Evolutionary conservation across 75 land plant species (phyloP).

Genomic region (Ceratopteris richardii): DNA sequence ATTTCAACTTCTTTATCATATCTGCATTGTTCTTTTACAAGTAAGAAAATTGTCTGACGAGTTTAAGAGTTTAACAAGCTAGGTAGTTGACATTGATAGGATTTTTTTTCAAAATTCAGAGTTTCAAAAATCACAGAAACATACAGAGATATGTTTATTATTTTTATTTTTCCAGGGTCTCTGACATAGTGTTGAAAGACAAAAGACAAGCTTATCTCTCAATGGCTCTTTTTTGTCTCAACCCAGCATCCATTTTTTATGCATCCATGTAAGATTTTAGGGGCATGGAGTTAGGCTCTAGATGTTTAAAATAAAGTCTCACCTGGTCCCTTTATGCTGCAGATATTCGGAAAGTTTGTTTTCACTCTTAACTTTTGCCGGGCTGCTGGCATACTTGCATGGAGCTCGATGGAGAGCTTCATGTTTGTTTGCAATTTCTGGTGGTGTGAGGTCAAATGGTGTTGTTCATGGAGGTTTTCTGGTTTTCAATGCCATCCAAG

Average conservation of each 20-base stretch:
- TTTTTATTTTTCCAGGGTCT: conserved; percentile 56
- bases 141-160: conserved; percentile 2
- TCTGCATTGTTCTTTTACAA: conserved; percentile 73
- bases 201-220: conserved; percentile 43
- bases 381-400: conserved; percentile 48
- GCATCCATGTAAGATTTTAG: conserved; percentile 63
- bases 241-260: conserved; percentile 96
- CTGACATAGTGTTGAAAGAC: conserved; percentile 60
- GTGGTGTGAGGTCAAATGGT: conserved; percentile 89
- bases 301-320: background rate
- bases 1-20: conserved; percentile 54
- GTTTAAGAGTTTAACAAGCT: too few relatives aligned
- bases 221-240: conserved; percentile 80
- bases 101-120: background rate
- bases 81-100: background rate
- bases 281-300: conserved; percentile 3
- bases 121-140: background rate
- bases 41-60: conserved; percentile 15
- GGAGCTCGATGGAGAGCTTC: conserved; percentile 49
- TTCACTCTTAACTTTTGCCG: conserved; percentile 73
- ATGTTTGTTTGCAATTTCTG: conserved; percentile 64
- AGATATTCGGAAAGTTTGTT: conserved; percentile 96
- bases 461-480: conserved; percentile 88
- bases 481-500: conserved; percentile 68
- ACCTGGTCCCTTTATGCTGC: conserved; percentile 10